Evolutionary conservation across 2,329 filamentous ascomycete species (phyloP), one percentile per base, ranked within the genome.

Genomic region (Cladophialophora yegresii): DNA sequence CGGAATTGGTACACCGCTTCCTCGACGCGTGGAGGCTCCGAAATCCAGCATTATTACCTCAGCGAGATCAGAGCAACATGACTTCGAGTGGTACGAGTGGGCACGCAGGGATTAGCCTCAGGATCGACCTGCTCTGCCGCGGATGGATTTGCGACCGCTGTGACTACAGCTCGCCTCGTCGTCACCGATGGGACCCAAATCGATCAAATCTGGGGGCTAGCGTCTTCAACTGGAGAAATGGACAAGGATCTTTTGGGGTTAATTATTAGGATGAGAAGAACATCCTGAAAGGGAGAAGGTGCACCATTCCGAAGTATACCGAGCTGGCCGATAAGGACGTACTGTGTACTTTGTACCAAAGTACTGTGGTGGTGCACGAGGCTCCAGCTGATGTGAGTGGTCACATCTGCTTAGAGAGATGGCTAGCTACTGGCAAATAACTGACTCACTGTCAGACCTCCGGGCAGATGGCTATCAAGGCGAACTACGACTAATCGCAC

Each of bases 11-110:
- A 49, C 40, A 49, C 55, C 23, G 23, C 55, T 22, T 43, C 32
- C 32, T 59, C 22, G 30, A 47, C 20, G 45, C n/a, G 57, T 10
- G 13, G 45, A 30, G 22, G 33, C n/a, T 26, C 57, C 4, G 12
- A 26, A 26, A 13, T 4, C 36, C 22, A 50, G 13, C 16, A 53
- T 59, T 59, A 59, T 59, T 59, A 59, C 30, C 47, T 59, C 57
- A 51, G 57, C 57, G 50, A 30, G 26, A 22, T 28, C 22, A 51
- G 57, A 22, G 13, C 47, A 16, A 28, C 36, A 43, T 6, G 16
- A 7, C 36, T 7, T n/a, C n/a, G n/a, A n/a, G n/a, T n/a, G 8
- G 1, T 23, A 49, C 12, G 20, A 49, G 45, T 3, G 12, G 45
- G 6, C 23, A 43, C 36, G 16, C 22, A 23, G 47, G 22, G 47